Evolutionary conservation across 1,284 basidiomycete species (phyloP).

Genomic region (Tilletiopsis washingtonensis): DNA sequence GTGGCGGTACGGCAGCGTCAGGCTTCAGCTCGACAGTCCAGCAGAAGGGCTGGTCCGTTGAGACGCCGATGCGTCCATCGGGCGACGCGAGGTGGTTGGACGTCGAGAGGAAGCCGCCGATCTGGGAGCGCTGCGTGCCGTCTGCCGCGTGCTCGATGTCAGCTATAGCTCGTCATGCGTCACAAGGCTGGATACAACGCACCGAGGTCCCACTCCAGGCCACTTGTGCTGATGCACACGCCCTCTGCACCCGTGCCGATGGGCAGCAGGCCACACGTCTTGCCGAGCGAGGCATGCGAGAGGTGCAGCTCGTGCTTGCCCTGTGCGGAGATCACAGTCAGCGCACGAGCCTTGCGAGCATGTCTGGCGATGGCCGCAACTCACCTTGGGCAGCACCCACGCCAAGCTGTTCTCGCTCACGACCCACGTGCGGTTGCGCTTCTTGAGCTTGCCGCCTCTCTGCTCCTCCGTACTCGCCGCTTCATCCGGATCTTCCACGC

Average conservation of each 20-base stretch:
- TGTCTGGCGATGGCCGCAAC: constrained; percentile 26
- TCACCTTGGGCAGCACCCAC: constrained; percentile 74
- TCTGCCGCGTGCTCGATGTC: not conserved
- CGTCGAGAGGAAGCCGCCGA: constrained; percentile 60
- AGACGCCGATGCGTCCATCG: constrained; percentile 64
- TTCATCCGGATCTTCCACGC: constrained; percentile 18
- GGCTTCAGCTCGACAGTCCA: constrained; percentile 78
- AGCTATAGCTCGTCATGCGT: not conserved
- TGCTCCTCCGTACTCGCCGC: constrained; percentile 1
- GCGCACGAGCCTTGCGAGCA: not conserved
- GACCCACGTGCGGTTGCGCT: constrained; percentile 60
- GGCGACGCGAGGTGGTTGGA: constrained; percentile 67
- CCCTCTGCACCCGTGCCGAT: constrained; percentile 48
- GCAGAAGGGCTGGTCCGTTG: constrained; percentile 73
- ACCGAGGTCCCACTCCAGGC: constrained; percentile 86
- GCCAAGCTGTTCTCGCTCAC: constrained; percentile 79
- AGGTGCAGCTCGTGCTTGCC: constrained; percentile 71
- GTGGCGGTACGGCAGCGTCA: too few relatives aligned
- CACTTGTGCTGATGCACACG: constrained; percentile 69
- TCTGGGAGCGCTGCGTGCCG: constrained; percentile 14
- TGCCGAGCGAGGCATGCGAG: constrained; percentile 66
- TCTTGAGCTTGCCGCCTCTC: constrained; percentile 42
- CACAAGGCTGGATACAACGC: constrained; percentile 29
- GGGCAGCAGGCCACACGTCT: constrained; percentile 86
- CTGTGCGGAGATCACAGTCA: constrained; percentile 48